These are phyloP conservation scores for Exophiala bonariae DNA, from an alignment of 2,329 filamentous ascomycete species.

Conservation along the genomic window DNA sequence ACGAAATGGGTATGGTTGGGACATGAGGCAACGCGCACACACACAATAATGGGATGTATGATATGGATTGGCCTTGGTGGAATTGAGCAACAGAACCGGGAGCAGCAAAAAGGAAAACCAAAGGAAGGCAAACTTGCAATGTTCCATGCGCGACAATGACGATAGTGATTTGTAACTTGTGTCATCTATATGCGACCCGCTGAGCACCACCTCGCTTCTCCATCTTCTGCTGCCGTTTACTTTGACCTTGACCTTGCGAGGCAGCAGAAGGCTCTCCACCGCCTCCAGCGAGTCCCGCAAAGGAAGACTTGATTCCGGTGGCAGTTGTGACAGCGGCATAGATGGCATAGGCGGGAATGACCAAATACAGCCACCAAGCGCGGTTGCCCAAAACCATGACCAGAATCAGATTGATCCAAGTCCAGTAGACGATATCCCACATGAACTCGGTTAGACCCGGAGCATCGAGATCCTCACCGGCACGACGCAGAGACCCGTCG, in stretches of 20 bases:
- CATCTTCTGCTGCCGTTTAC: slow-evolving; percentile 55
- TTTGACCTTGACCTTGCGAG: too few species aligned
- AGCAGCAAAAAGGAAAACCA: too few species aligned
- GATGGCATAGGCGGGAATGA: slow-evolving; percentile 49
- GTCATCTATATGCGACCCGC: slow-evolving; percentile 43
- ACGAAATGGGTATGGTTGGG: too few species aligned
- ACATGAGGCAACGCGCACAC: too few species aligned
- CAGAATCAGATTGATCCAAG: slow-evolving; percentile 73
- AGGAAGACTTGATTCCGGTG: slow-evolving; percentile 43
- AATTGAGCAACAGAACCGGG: too few species aligned
- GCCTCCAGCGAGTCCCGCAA: slow-evolving; percentile 42
- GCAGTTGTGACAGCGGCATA: slow-evolving; percentile 49
- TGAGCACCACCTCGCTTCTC: slow-evolving; percentile 52
- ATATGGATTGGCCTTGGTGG: too few species aligned
- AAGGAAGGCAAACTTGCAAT: too few species aligned
- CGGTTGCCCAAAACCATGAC: slow-evolving; percentile 79
- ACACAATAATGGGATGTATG: too few species aligned
- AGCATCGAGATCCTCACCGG: slow-evolving; percentile 85
- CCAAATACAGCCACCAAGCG: slow-evolving; percentile 66
- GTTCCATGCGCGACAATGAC: too few species aligned
- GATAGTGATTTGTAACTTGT: neutral
- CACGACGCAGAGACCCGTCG: slow-evolving; percentile 65
- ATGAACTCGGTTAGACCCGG: slow-evolving; percentile 93
- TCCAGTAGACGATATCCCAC: slow-evolving; percentile 97
- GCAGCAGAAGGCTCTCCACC: slow-evolving; percentile 33